Evolutionary conservation across 2,329 filamentous ascomycete genomes (phyloP), one percentile per base, ranked within the genome.

Genomic region (Fusarium sarcochroum): DNA sequence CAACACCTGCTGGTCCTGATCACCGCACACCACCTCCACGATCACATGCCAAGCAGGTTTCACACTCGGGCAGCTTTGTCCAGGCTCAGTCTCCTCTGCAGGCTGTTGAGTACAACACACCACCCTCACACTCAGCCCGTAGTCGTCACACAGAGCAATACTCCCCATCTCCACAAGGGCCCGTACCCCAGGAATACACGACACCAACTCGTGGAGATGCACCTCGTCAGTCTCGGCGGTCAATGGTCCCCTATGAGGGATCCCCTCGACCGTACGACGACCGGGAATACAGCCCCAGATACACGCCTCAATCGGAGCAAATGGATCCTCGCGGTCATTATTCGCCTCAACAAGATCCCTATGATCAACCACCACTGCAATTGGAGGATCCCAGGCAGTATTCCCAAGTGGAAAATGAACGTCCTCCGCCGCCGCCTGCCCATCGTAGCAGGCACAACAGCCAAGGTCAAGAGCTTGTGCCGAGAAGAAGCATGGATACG

Each of bases 391-490:
- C 59, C 7, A 74, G 77, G 23, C 77, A 80, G 11, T 76, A 74
- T 45, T 77, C 78, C 8, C 70, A 78, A 6, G 63, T 77, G 8
- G 83, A 84, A 3, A 77, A 82, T 40, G 82, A 83, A 32, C 80
- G 81, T 4, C 86, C 87, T 7, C 87, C 87, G 5, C 87, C 86
- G 8, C 87, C 87, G 1, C 87, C 87, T 5, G 86, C 80, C 13
- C 87, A 89, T 66, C 77, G 87, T 58, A 78, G 77, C 23, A 75
- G 84, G 60, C 82, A 85, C 63, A 83, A 80, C 59, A 84, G 80
- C 67, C 80, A 79, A 38, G 72, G 80, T 11, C 78, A 82, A 55
- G 85, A 86, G 23, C 66, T 79, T 41, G 71, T 79, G 5, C 78
- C 80, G 25, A 82, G 83, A 49, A 73, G 73, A 48, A 78, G 77